phyloP scores from a whole-genome alignment of 257 asterid species.

The Primulina tabacum region DNA sequence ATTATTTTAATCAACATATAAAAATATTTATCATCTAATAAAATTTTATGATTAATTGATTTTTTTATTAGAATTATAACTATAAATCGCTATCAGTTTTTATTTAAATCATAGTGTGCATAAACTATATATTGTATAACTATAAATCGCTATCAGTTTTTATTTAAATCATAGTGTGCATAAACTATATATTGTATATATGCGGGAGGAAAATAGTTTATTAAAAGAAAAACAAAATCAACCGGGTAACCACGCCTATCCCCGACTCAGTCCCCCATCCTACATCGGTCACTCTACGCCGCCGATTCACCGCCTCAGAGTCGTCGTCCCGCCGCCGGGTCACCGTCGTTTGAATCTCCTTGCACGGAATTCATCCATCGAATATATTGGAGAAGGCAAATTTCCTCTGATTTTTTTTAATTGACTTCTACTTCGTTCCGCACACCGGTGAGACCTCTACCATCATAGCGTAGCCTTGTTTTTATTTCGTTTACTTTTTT shows the following conservation, averaged over 20 bases:
- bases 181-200: too few relatives aligned
- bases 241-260: neutral
- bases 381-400: neutral
- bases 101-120: too few relatives aligned
- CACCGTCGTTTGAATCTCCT: neutral
- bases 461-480: neutral
- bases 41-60: too few relatives aligned
- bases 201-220: neutral
- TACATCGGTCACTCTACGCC: neutral
- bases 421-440: neutral
- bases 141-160: too few relatives aligned
- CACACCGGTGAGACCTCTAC: neutral
- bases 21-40: too few relatives aligned
- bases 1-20: too few relatives aligned
- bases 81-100: too few relatives aligned
- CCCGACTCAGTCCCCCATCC: neutral
- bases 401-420: too few relatives aligned
- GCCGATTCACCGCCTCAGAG: neutral
- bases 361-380: neutral
- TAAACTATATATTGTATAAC: too few relatives aligned
- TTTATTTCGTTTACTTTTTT: too few relatives aligned
- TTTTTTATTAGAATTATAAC: too few relatives aligned
- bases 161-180: too few relatives aligned
- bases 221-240: neutral
- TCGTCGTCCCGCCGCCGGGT: neutral